A percentile compares a stretch with the other conserved stretches of the same genome.
phyloP scores from a whole-genome alignment of 2,329 filamentous ascomycete genomes.

The Lasiodiplodia citricola region DNA sequence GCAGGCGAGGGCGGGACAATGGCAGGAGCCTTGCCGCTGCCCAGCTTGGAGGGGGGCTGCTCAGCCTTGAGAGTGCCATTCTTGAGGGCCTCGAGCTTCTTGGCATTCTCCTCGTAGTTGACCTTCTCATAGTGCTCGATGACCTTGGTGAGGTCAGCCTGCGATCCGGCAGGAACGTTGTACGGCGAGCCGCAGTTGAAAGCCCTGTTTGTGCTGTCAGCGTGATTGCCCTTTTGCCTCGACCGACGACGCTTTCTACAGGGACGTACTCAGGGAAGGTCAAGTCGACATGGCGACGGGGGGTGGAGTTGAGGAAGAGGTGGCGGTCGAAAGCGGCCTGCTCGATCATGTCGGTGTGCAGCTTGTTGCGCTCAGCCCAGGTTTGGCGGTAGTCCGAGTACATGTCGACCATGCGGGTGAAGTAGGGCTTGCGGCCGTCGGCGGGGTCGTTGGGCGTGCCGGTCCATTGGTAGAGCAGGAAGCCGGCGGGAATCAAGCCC shows the following conservation, averaged over 20 bases:
- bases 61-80: slow-evolving; percentile 42
- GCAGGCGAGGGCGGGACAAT: background rate
- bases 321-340: slow-evolving; percentile 67
- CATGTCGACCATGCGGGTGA: slow-evolving; percentile 60
- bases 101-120: slow-evolving; percentile 62
- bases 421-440: slow-evolving; percentile 46
- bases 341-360: slow-evolving; percentile 66
- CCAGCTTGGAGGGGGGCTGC: slow-evolving; percentile 27
- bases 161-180: slow-evolving; percentile 67
- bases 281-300: slow-evolving; percentile 58
- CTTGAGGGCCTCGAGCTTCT: slow-evolving; percentile 54
- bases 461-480: slow-evolving; percentile 54
- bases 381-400: slow-evolving; percentile 60
- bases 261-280: slow-evolving; percentile 68
- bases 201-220: slow-evolving; percentile 50
- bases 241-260: background rate
- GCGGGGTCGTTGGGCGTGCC: slow-evolving; percentile 35
- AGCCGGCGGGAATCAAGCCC: slow-evolving; percentile 50
- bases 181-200: slow-evolving; percentile 68
- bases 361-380: slow-evolving; percentile 62
- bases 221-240: background rate
- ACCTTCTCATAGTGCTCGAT: slow-evolving; percentile 67
- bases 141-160: slow-evolving; percentile 63
- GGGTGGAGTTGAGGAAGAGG: slow-evolving; percentile 58
- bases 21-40: background rate